These are phyloP conservation scores for Globisporangium canariense DNA, from an alignment of 352 stramenopile genomes.

Conservation along the genomic window DNA sequence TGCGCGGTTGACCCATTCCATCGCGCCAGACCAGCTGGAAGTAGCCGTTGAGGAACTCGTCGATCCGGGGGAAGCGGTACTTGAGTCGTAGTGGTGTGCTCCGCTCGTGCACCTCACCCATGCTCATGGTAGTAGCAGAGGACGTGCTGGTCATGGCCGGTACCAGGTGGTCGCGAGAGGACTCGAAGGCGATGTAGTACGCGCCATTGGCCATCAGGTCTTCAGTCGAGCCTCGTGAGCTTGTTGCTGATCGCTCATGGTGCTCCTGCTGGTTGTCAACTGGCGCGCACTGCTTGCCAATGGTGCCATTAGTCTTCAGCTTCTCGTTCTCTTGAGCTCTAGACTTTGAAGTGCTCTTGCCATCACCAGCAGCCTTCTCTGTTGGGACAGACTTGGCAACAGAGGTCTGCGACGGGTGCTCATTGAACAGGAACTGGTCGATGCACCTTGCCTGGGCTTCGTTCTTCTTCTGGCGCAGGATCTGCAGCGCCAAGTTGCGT, in stretches of 20 bases:
- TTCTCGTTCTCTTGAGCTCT: neutral
- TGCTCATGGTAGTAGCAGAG: conserved; percentile 7
- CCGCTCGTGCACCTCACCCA: conserved; percentile 42
- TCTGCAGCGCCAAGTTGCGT: conserved; percentile 30
- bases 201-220: neutral
- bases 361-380: neutral
- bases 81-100: conserved; percentile 33
- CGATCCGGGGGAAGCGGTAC: conserved; percentile 39
- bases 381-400: neutral
- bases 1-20: conserved; percentile 35
- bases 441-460: conserved; percentile 22
- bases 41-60: conserved; percentile 51
- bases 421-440: conserved; percentile 15
- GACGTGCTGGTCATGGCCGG: conserved; percentile 5
- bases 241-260: conserved; percentile 6
- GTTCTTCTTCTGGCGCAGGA: conserved; percentile 32
- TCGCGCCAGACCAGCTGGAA: conserved; percentile 65
- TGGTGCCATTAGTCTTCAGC: neutral
- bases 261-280: conserved; percentile 6
- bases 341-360: neutral
- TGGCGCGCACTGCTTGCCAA: neutral
- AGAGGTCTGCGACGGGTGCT: conserved; percentile 9
- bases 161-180: conserved; percentile 36
- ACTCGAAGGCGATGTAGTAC: conserved; percentile 45
- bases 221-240: neutral